A percentile compares a stretch with the other conserved stretches of the same genome.
Conservation (phyloP, 257 asterid genomes). For the Oldenlandia corymbosa region DNA sequence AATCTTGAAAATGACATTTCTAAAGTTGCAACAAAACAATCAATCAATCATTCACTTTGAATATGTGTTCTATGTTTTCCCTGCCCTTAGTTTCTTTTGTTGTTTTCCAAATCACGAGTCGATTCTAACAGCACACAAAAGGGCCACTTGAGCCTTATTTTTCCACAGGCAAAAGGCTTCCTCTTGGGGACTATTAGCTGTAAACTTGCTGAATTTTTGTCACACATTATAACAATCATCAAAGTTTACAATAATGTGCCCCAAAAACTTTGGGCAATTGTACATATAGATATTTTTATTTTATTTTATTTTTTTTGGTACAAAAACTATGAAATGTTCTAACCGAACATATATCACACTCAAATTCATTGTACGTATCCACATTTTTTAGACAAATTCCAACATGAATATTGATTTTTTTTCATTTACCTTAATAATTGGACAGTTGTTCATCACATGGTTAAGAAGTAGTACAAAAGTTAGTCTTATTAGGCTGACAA, state of each 20-base stretch:
- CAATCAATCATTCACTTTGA: neutral
- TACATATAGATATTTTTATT: too few relatives aligned
- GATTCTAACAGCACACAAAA: too few relatives aligned
- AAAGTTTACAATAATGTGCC: neutral
- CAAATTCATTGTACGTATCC: too few relatives aligned
- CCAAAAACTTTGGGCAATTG: too few relatives aligned
- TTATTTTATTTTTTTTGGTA: too few relatives aligned
- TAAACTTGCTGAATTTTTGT: neutral
- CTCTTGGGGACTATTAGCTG: neutral
- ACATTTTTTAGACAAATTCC: too few relatives aligned
- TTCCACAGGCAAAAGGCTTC: too few relatives aligned
- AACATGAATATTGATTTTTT: too few relatives aligned
- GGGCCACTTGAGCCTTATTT: too few relatives aligned
- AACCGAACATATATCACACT: too few relatives aligned
- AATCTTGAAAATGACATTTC: slow-evolving; percentile 7
- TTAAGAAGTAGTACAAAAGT: slow-evolving; percentile 5
- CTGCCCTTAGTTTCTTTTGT: neutral
- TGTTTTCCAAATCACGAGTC: neutral
- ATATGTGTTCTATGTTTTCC: neutral
- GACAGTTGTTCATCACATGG: slow-evolving; percentile 15
- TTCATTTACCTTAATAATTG: neutral
- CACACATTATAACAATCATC: too few relatives aligned
- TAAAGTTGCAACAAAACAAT: neutral
- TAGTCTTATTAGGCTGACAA: slow-evolving; percentile 1
- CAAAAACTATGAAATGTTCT: too few relatives aligned